Evolutionary conservation across 352 stramenopile genomes (phyloP).

Genomic region (Phytophthora brassicae): DNA sequence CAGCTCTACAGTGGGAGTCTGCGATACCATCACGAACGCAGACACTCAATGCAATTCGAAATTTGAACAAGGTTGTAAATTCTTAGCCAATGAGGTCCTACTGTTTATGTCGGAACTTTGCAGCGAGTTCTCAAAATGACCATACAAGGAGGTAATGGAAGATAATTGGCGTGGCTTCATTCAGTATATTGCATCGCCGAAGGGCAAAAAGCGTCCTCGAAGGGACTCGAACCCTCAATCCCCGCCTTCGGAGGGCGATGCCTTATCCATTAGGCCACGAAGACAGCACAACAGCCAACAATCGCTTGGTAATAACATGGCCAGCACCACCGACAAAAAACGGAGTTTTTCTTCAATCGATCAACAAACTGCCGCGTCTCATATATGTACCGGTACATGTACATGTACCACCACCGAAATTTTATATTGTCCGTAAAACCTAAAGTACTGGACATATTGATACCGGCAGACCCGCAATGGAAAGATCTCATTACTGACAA

Average conservation of each 20-base stretch:
- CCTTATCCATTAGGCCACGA: slow-evolving; percentile 20
- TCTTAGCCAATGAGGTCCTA: no score
- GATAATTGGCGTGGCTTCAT: neutral
- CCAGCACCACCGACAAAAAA: slow-evolving; percentile 6
- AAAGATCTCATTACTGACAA: no score
- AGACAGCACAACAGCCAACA: neutral
- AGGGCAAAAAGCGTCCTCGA: slow-evolving; percentile 16
- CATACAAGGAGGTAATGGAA: slow-evolving; percentile 1
- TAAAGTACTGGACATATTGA: no score
- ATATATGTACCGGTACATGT: no score
- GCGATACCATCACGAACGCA: slow-evolving; percentile 2
- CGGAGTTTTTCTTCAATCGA: no score
- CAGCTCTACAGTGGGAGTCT: neutral
- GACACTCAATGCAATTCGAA: neutral
- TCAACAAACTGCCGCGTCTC: no score
- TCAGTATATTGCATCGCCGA: neutral
- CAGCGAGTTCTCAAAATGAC: slow-evolving; percentile 5
- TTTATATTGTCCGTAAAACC: no score
- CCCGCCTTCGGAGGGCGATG: slow-evolving; percentile 18
- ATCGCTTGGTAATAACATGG: slow-evolving; percentile 2
- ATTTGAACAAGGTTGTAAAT: no score
- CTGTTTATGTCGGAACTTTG: no score
- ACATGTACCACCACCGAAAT: no score
- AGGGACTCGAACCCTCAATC: slow-evolving; percentile 18
- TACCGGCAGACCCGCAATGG: no score